phyloP scores from a whole-genome alignment of 305 asterid species.

The Rubia tinctorum region DNA sequence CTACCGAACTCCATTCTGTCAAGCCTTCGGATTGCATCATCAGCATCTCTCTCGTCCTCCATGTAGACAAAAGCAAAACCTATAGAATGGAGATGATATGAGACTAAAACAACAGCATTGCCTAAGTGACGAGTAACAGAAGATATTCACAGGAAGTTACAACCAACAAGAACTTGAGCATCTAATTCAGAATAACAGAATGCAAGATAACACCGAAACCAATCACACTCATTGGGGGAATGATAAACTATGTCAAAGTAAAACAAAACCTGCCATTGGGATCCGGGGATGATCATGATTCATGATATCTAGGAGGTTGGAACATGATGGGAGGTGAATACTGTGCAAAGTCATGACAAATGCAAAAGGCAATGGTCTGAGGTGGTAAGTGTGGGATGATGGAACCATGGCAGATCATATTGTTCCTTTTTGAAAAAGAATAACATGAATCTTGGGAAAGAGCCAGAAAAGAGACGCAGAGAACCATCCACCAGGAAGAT shows the following conservation, averaged over 20 bases:
- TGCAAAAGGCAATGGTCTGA: constrained; percentile 91
- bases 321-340: constrained; percentile 83
- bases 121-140: constrained; percentile 8
- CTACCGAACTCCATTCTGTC: constrained; percentile 88
- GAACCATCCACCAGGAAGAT: constrained; percentile 91
- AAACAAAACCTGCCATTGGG: constrained; percentile 94
- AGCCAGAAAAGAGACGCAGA: constrained; percentile 87
- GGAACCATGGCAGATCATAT: constrained; percentile 85
- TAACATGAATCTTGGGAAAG: constrained; percentile 83
- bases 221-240: constrained; percentile 37
- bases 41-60: constrained; percentile 98
- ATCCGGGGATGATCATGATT: constrained; percentile 81
- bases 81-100: constrained; percentile 31
- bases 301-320: constrained; percentile 71
- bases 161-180: constrained; percentile 31
- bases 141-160: constrained; percentile 16
- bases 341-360: constrained; percentile 94
- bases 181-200: constrained; percentile 35
- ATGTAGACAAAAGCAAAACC: constrained; percentile 92
- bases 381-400: constrained; percentile 72
- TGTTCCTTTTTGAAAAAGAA: constrained; percentile 82
- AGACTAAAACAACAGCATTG: constrained; percentile 5
- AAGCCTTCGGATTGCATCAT: constrained; percentile 85
- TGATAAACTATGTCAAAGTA: constrained; percentile 40
- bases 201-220: constrained; percentile 45